These are phyloP conservation scores for Lasiodiplodia sp. DNA, from an alignment of 2,329 filamentous ascomycete genomes.

Conservation along the genomic window DNA sequence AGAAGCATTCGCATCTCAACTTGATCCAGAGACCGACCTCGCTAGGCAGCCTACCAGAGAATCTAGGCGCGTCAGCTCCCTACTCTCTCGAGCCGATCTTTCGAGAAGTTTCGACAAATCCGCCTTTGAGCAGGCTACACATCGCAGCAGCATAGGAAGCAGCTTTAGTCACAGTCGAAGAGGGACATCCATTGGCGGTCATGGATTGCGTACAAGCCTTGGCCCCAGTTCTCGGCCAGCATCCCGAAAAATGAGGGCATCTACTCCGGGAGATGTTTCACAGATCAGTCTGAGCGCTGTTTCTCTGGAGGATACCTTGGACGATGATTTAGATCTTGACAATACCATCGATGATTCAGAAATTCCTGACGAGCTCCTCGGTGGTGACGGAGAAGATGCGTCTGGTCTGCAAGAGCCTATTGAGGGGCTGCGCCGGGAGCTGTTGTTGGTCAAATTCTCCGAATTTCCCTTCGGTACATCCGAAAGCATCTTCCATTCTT, in stretches of 20 bases:
- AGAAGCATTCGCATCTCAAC: constrained; percentile 56
- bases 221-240: constrained; percentile 22
- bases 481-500: constrained; percentile 29
- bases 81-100: constrained; percentile 85
- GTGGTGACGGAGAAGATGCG: constrained; percentile 39
- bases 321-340: constrained; percentile 47
- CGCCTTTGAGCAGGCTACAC: constrained; percentile 75
- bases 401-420: constrained; percentile 40
- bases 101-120: constrained; percentile 83
- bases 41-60: constrained; percentile 64
- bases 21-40: constrained; percentile 57
- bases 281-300: constrained; percentile 47
- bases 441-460: constrained; percentile 46
- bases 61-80: constrained; percentile 86
- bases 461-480: constrained; percentile 39
- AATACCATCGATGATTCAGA: constrained; percentile 49
- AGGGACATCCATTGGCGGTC: constrained; percentile 76
- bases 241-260: constrained; percentile 57
- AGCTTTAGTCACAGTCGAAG: constrained; percentile 64
- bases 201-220: constrained; percentile 69
- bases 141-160: constrained; percentile 52
- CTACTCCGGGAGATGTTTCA: constrained; percentile 59
- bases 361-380: constrained; percentile 48
- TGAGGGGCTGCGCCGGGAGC: constrained; percentile 48
- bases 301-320: constrained; percentile 47